Conservation (phyloP, 2,329 filamentous ascomycete species). For the Beauveria sp. region DNA sequence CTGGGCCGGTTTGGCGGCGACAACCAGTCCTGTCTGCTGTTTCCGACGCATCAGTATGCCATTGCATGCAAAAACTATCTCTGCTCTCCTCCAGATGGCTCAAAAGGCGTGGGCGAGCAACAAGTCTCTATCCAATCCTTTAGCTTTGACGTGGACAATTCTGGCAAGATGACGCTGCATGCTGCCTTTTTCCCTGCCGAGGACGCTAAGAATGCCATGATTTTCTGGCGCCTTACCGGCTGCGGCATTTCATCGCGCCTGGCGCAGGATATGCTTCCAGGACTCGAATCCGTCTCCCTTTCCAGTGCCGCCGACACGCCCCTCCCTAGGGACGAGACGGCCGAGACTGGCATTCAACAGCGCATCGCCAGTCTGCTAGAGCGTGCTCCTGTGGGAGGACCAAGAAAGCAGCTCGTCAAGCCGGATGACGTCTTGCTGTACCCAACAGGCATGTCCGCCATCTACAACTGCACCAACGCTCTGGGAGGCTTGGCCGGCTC, state of each 20-base stretch:
- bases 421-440: constrained; percentile 42
- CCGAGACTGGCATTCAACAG: neutral
- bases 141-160: neutral
- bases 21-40: neutral
- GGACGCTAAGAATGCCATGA: neutral
- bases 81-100: neutral
- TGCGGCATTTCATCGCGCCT: neutral
- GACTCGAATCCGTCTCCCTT: neutral
- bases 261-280: neutral
- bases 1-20: neutral
- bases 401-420: constrained; percentile 17
- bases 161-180: neutral
- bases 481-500: constrained; percentile 25
- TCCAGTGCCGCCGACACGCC: neutral
- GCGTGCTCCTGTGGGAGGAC: neutral
- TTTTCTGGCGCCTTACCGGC: neutral
- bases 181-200: neutral
- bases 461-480: constrained; percentile 35
- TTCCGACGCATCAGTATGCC: neutral
- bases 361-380: neutral
- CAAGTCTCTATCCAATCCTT: neutral
- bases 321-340: neutral
- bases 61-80: neutral
- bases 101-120: neutral
- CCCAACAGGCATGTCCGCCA: constrained; percentile 45